These are phyloP conservation scores for Botrytis cinerea DNA, from an alignment of 2,329 filamentous ascomycete species.

Conservation along the genomic window DNA sequence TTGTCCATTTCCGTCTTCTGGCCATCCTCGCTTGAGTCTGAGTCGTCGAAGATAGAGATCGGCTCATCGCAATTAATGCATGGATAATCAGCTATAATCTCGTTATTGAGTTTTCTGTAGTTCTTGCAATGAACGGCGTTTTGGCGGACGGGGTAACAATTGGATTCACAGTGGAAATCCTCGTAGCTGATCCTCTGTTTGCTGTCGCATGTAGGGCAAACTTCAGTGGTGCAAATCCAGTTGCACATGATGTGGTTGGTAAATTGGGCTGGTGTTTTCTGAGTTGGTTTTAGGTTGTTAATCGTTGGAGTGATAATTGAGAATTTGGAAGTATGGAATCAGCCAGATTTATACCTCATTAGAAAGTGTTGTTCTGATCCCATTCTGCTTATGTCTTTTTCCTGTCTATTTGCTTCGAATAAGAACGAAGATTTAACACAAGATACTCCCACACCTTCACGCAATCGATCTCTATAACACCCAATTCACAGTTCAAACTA, in stretches of 20 bases:
- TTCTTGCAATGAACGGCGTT: rapidly evolving
- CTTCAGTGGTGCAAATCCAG: background rate
- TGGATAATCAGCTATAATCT: background rate
- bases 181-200: background rate
- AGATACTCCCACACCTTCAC: background rate
- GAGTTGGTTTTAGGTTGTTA: background rate
- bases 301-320: background rate
- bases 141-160: too few relatives aligned
- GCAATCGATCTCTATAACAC: background rate
- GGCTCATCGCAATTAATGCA: background rate
- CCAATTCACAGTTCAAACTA: background rate
- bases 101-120: background rate
- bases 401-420: background rate
- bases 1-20: background rate
- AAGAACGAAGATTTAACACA: background rate
- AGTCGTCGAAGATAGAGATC: too few relatives aligned
- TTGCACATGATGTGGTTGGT: constrained; percentile 5
- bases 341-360: background rate
- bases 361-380: background rate
- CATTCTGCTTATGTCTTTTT: background rate
- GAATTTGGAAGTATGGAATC: background rate
- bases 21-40: background rate
- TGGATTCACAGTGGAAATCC: background rate
- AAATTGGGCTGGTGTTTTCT: background rate
- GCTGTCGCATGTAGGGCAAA: background rate